Conservation (phyloP, 1,284 basidiomycete species). For the Irpex rosettiformis region DNA sequence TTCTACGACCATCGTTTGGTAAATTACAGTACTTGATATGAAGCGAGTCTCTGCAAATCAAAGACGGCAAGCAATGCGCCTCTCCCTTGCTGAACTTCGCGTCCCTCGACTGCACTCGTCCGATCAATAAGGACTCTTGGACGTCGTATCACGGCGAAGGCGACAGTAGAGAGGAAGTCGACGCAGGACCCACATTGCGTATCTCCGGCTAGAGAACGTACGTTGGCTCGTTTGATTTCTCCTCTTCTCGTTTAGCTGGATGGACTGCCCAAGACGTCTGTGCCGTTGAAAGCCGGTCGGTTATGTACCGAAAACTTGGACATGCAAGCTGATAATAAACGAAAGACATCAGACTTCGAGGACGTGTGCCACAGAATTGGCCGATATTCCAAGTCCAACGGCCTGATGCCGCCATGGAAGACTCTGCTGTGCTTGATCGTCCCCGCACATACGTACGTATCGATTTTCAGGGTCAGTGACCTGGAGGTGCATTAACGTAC, state of each 20-base stretch:
- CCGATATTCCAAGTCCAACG: too few species aligned
- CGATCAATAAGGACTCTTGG: neutral
- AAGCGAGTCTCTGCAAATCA: too few species aligned
- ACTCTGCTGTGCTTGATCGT: neutral
- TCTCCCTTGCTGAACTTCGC: too few species aligned
- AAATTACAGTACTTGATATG: too few species aligned
- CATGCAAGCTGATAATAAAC: neutral
- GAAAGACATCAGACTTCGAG: neutral
- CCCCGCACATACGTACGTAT: neutral
- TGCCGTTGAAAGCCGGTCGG: neutral
- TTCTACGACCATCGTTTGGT: too few species aligned
- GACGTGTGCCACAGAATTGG: too few species aligned
- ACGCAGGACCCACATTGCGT: neutral
- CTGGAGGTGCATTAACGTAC: too few species aligned
- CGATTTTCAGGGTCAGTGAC: neutral
- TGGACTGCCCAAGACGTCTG: neutral
- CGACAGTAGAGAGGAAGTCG: neutral
- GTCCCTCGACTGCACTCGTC: too few species aligned
- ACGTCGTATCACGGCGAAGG: neutral
- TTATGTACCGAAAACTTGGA: neutral
- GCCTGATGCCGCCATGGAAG: neutral
- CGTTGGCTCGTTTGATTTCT: neutral
- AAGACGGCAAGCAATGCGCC: neutral
- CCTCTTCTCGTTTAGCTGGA: neutral
- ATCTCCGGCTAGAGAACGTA: neutral